These are phyloP conservation scores for Westerdykella sp. DNA, from an alignment of 2,329 filamentous ascomycete genomes.

Conservation along the genomic window DNA sequence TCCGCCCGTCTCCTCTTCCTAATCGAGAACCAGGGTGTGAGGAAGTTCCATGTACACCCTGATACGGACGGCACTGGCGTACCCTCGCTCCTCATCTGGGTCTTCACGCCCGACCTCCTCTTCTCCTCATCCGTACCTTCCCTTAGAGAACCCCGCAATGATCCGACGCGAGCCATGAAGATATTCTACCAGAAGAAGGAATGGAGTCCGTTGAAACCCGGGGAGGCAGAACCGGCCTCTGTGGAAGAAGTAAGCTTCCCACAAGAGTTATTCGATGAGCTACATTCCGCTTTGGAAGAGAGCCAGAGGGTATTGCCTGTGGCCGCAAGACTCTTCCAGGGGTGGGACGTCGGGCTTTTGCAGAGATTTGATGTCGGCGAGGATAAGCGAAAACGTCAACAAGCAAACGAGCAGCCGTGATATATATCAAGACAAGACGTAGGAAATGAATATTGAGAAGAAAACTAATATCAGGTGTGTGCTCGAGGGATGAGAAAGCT, in stretches of 20 bases:
- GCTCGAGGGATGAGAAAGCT: no score
- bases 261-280: constrained; percentile 42
- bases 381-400: no score
- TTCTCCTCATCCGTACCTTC: constrained; percentile 45
- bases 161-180: constrained; percentile 51
- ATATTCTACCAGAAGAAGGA: constrained; percentile 46
- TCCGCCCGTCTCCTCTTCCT: constrained; percentile 52
- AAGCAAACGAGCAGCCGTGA: no score
- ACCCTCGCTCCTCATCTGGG: constrained; percentile 45
- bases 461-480: no score
- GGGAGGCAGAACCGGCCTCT: constrained; percentile 36
- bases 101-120: constrained; percentile 55
- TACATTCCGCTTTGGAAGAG: constrained; percentile 42
- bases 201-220: constrained; percentile 18
- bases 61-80: constrained; percentile 4
- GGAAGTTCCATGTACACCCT: constrained; percentile 51
- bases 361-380: constrained; percentile 44
- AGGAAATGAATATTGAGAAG: no score
- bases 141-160: constrained; percentile 13
- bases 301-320: constrained; percentile 51
- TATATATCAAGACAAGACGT: no score
- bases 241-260: constrained; percentile 52
- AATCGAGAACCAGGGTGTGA: constrained; percentile 50
- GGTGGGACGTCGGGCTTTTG: constrained; percentile 63
- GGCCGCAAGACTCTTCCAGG: constrained; percentile 53